Base-by-base conservation (phyloP, 768 basidiomycete genomes). In the Solioccasus polychromus region DNA sequence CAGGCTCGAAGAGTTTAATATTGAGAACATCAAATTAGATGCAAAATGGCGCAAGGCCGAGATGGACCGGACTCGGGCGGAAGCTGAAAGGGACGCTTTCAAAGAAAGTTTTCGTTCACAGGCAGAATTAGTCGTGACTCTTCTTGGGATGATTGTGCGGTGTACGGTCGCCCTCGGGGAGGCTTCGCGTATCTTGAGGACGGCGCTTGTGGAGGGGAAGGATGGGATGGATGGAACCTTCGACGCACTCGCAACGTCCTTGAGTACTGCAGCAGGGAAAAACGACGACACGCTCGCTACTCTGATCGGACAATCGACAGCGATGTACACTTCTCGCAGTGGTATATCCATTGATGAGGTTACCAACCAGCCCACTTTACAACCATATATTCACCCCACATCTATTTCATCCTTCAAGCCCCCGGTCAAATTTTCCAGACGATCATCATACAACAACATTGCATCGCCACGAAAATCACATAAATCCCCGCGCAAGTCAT, bases 101-200 rank as follows among this genome's bases (percentile, higher is more conserved):
- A 75, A 69, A 38, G 77, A 78, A 32, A 79, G 83, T 5, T 74
- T 87, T 15, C 71, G 69, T 26, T 74, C 78, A 45, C 85, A 92
- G 69, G 77, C 84, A 2, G 75, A 77, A 55, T 70, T 83, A 28
- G 69, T 88, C 48, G 79, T 90, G 22, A 74, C 73, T 50, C 73
- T 92, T n/a, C 68, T 91, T 23, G 88, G 89, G 12, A 82, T 92
- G 76, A 72, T 93, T 18, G 87, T 87, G 29, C 73, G 88, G 52
- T 88, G 85, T 58, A 89, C 84, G 4, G 78, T 84, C 36, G 76
- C 83, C 62, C 71, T 91, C 23, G 79, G 76, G 11, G 85, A 90
- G 47, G 71, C 75, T 15, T 70, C 72, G 23, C 61, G 60, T 68
- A 74, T 45, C 63, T 78, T 61, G 63, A 67, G 48, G 48, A 67